Evolutionary conservation across 805 yeast genomes (phyloP).

Genomic region (Diddensiella santjacobensis): DNA sequence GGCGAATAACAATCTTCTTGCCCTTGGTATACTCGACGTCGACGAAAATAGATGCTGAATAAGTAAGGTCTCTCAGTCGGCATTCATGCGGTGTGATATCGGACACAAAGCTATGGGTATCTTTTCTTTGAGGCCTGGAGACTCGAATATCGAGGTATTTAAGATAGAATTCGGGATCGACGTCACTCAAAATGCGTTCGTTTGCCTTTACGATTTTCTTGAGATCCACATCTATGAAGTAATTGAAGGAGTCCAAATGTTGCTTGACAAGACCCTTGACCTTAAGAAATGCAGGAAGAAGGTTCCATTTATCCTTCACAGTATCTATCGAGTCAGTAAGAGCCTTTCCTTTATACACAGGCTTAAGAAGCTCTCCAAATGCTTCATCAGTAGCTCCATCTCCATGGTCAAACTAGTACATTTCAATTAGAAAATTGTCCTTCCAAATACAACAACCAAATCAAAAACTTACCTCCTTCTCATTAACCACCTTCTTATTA

Average conservation of each 20-base stretch:
- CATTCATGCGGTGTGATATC: slow-evolving; percentile 80
- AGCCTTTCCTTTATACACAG: slow-evolving; percentile 79
- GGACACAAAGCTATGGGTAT: slow-evolving; percentile 29
- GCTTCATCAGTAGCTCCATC: slow-evolving; percentile 16
- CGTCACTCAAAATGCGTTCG: slow-evolving; percentile 84
- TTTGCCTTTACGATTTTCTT: slow-evolving; percentile 91
- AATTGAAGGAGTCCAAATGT: slow-evolving; percentile 96
- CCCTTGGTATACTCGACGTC: slow-evolving; percentile 98
- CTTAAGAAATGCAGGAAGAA: slow-evolving; percentile 90
- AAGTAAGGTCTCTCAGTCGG: slow-evolving; percentile 87
- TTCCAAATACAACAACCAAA: background rate
- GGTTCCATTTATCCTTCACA: slow-evolving; percentile 89
- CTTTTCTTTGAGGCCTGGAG: slow-evolving; percentile 49
- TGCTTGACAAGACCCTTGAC: slow-evolving; percentile 96
- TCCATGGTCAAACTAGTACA: background rate
- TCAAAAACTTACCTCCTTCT: background rate
- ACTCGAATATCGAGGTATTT: slow-evolving; percentile 91
- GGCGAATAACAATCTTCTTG: slow-evolving; percentile 80
- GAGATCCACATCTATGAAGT: slow-evolving; percentile 89
- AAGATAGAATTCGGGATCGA: slow-evolving; percentile 93
- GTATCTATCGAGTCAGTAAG: slow-evolving; percentile 85
- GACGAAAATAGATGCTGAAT: slow-evolving; percentile 91
- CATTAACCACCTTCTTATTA: background rate
- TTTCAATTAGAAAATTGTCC: too few relatives aligned
- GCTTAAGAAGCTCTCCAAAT: slow-evolving; percentile 73